phyloP scores from a whole-genome alignment of 306 rosid species.

The Mimosa pudica region DNA sequence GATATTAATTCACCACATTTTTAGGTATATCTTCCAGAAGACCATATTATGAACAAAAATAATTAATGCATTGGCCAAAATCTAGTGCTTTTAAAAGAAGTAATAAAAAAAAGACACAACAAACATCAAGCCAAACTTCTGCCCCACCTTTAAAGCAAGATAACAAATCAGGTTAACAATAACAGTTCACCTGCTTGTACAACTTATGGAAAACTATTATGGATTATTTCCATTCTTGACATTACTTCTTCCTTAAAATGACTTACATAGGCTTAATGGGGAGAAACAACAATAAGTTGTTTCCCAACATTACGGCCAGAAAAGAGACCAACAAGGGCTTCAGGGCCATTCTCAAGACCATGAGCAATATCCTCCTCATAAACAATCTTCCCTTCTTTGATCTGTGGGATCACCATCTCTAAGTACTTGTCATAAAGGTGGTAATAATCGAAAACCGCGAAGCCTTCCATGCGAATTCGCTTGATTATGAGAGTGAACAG shows the following conservation, averaged over 20 bases:
- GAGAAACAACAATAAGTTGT: slow-evolving; percentile 45
- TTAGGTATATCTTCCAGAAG: no score
- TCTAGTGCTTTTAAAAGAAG: no score
- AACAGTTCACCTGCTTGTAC: no score
- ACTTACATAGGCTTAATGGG: background rate
- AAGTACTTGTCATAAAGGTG: slow-evolving; percentile 43
- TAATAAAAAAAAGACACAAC: no score
- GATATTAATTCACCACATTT: no score
- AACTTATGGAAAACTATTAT: no score
- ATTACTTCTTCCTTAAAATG: no score
- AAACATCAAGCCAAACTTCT: no score
- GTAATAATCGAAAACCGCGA: slow-evolving; percentile 44
- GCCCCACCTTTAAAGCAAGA: no score
- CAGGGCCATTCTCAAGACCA: slow-evolving; percentile 56
- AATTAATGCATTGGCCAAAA: no score
- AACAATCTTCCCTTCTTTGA: slow-evolving; percentile 53
- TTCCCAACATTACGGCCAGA: slow-evolving; percentile 54
- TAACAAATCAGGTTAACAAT: no score
- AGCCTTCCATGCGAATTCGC: slow-evolving; percentile 51
- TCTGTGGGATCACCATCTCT: slow-evolving; percentile 40
- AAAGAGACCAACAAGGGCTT: slow-evolving; percentile 52
- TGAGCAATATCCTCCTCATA: slow-evolving; percentile 19
- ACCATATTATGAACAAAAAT: no score
- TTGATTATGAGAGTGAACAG: slow-evolving; percentile 39
- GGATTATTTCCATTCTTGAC: background rate